These are phyloP conservation scores for Leishmania turanica DNA, from an alignment of 208 protist species.

Conservation along the genomic window DNA sequence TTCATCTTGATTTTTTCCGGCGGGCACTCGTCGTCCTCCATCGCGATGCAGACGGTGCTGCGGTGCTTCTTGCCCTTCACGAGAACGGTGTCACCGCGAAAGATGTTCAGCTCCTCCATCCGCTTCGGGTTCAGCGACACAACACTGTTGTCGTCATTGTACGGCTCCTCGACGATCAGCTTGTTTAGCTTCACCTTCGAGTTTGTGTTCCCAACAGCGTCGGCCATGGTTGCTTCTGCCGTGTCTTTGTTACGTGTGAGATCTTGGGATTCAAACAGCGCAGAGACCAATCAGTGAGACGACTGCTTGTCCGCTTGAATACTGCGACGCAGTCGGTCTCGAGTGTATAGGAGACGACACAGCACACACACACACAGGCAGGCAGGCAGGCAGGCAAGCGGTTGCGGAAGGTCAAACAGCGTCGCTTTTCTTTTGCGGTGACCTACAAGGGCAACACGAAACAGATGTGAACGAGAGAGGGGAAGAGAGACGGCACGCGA, in stretches of 20 bases:
- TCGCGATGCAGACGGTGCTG: slow-evolving; percentile 97
- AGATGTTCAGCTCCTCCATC: slow-evolving; percentile 98
- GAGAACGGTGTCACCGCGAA: slow-evolving; percentile 98
- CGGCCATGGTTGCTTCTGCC: slow-evolving; percentile 21
- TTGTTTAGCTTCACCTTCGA: slow-evolving; percentile 90
- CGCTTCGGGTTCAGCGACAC: slow-evolving; percentile 94
- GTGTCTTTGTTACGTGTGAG: background rate
- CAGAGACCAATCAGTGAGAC: background rate
- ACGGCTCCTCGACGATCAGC: slow-evolving; percentile 97
- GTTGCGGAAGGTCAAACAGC: too few relatives aligned
- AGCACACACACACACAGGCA: background rate
- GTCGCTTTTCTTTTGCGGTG: background rate
- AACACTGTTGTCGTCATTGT: slow-evolving; percentile 98
- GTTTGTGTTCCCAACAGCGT: slow-evolving; percentile 7
- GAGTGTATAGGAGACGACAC: background rate
- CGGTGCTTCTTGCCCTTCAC: slow-evolving; percentile 99
- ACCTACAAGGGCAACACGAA: background rate
- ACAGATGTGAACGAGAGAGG: background rate
- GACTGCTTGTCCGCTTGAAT: background rate
- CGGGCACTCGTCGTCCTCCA: slow-evolving; percentile 93
- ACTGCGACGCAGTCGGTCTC: background rate
- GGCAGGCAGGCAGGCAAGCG: background rate
- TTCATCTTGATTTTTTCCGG: slow-evolving; percentile 99
- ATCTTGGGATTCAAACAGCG: background rate
- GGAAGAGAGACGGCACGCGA: background rate